Conservation (phyloP, 78 protist genomes). For the Goniomonas avonlea region DNA sequence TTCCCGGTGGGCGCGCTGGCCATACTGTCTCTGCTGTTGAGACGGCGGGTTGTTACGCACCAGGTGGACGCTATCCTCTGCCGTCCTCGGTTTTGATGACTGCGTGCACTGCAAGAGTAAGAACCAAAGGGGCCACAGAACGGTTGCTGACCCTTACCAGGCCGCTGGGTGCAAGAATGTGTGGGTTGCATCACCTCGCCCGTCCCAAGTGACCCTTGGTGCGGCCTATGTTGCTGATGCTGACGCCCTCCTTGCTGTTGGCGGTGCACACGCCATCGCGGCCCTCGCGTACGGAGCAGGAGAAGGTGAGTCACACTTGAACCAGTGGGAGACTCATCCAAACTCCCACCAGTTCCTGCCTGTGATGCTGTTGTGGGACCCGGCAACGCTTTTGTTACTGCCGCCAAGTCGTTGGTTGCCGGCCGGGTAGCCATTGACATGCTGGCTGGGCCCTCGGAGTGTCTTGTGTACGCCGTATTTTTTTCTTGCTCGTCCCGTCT, state of each 20-base stretch:
- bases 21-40: conserved; percentile 38
- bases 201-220: conserved; percentile 23
- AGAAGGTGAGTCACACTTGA: background rate
- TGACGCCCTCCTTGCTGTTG: background rate
- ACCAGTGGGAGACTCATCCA: background rate
- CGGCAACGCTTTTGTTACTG: conserved; percentile 69
- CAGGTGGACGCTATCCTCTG: conserved; percentile 60
- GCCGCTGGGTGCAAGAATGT: conserved; percentile 44
- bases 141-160: too few species aligned
- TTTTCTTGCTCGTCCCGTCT: background rate
- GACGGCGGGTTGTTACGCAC: conserved; percentile 61
- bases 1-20: conserved; percentile 51
- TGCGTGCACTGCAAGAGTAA: conserved; percentile 35
- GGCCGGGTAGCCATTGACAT: conserved; percentile 65
- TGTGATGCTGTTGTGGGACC: conserved; percentile 46
- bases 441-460: conserved; percentile 76
- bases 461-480: too few species aligned
- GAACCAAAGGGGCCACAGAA: too few species aligned
- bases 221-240: conserved; percentile 30
- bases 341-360: conserved; percentile 29
- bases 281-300: conserved; percentile 69
- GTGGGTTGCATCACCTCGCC: conserved; percentile 50
- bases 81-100: conserved; percentile 57
- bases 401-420: conserved; percentile 67
- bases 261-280: conserved; percentile 80